Evolutionary conservation across 805 yeast genomes (phyloP).

Genomic region (Maudiozyma barnettii): DNA sequence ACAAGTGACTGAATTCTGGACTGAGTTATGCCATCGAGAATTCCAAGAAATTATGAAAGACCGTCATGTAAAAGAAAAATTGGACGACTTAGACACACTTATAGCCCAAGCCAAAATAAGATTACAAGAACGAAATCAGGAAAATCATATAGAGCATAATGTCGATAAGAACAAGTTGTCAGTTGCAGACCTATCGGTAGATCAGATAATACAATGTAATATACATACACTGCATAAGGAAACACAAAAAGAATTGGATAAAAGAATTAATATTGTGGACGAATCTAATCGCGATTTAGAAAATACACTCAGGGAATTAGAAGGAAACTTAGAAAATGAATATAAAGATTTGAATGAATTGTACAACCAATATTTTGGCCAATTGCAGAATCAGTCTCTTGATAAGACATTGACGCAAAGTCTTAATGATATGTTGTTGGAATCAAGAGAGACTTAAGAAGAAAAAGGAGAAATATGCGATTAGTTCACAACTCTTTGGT

Average conservation of each 20-base stretch:
- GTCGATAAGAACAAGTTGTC: constrained; percentile 4
- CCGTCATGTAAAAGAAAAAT: constrained; percentile 29
- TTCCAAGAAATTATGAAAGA: constrained; percentile 47
- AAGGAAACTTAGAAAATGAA: constrained; percentile 16
- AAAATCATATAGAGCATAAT: neutral
- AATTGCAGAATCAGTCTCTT: constrained; percentile 8
- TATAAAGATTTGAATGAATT: constrained; percentile 13
- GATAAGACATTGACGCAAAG: constrained; percentile 22
- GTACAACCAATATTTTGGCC: constrained; percentile 20
- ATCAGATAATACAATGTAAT: constrained; percentile 21
- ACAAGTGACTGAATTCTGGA: constrained; percentile 47
- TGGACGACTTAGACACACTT: constrained; percentile 33
- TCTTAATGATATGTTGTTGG: constrained; percentile 21
- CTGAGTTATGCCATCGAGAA: constrained; percentile 39
- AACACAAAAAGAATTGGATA: constrained; percentile 17
- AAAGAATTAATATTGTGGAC: constrained; percentile 13
- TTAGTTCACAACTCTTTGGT: neutral
- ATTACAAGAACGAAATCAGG: constrained; percentile 7
- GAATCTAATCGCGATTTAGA: constrained; percentile 18
- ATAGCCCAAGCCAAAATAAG: constrained; percentile 28
- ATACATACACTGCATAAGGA: constrained; percentile 15
- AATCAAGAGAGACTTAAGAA: constrained; percentile 10
- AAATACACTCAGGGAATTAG: constrained; percentile 15
- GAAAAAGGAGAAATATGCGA: neutral
- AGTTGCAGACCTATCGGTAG: constrained; percentile 19